Percentiles rank a stretch among this genome's conserved stretches.
phyloP scores from a whole-genome alignment of 2,329 filamentous ascomycete species.

The Blastomyces percursus region DNA sequence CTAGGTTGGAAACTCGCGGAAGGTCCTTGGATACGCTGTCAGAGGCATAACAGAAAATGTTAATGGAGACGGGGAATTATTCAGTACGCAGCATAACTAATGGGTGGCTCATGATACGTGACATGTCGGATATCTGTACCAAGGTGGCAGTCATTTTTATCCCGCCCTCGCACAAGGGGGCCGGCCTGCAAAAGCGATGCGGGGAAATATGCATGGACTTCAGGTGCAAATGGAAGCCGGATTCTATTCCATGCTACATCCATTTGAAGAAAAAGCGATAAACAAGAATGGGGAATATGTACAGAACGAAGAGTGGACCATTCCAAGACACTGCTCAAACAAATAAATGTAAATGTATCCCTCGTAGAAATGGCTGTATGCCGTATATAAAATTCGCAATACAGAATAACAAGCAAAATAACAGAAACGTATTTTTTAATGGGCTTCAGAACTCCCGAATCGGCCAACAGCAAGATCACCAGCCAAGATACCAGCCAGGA shows the following conservation, averaged over 20 bases:
- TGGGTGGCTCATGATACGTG: background rate
- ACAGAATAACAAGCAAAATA: background rate
- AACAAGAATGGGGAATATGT: background rate
- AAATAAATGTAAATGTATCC: background rate
- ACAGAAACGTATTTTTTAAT: slow-evolving; percentile 25
- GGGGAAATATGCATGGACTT: background rate
- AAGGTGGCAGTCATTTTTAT: background rate
- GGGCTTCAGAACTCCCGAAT: slow-evolving; percentile 45
- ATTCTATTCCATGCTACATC: background rate
- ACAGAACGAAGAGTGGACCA: background rate
- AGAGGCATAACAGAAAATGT: too few species aligned
- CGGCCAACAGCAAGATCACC: slow-evolving; percentile 73
- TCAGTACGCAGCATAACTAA: background rate
- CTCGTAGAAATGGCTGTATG: background rate
- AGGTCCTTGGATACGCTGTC: background rate
- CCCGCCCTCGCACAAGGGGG: background rate
- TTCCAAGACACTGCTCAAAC: background rate
- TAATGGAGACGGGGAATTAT: too few species aligned
- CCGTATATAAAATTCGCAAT: background rate
- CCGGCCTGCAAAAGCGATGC: too few species aligned
- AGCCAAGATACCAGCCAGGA: slow-evolving; percentile 70
- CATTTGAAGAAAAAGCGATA: background rate
- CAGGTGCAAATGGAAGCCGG: background rate
- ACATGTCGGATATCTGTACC: background rate
- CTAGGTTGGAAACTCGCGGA: background rate